Conservation (phyloP, 2,329 filamentous ascomycete species). For the Hymenoscyphus repandus region DNA sequence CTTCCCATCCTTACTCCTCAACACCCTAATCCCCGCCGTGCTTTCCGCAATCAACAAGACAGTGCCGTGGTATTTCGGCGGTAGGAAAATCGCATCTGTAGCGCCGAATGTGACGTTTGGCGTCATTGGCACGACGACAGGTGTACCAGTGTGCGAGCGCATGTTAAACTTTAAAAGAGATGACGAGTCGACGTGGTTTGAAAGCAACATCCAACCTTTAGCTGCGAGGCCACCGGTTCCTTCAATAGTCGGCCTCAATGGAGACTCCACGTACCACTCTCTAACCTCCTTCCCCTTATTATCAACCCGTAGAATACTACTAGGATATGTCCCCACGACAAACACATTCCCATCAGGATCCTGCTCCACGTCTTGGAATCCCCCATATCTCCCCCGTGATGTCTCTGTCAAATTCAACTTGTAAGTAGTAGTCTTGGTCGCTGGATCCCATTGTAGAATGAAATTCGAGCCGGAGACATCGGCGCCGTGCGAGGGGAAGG, state of each 20-base stretch:
- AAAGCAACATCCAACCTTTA: conserved; percentile 3
- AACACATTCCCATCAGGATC: conserved; percentile 9
- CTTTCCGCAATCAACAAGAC: conserved; percentile 8
- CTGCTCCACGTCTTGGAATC: conserved; percentile 10
- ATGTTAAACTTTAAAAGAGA: conserved; percentile 5
- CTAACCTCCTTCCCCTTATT: conserved; percentile 1
- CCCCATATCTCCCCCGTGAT: conserved; percentile 7
- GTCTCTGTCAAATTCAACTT: conserved; percentile 10
- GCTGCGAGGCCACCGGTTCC: conserved; percentile 5
- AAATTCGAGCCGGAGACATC: conserved; percentile 11
- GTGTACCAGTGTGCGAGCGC: neutral
- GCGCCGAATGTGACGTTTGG: neutral
- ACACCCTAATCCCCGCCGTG: conserved; percentile 2
- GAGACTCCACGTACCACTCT: conserved; percentile 5
- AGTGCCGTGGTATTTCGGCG: conserved; percentile 8
- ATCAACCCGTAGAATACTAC: conserved; percentile 6
- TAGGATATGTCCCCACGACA: conserved; percentile 8
- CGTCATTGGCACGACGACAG: neutral
- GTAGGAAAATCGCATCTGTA: conserved; percentile 9
- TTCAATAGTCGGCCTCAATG: neutral
- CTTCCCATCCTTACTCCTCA: conserved; percentile 6
- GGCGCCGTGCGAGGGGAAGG: conserved; percentile 2
- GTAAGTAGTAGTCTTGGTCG: conserved; percentile 1
- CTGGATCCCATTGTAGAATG: conserved; percentile 10
- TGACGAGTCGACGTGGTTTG: neutral